phyloP scores from a whole-genome alignment of 2,329 filamentous ascomycete species.

The Alternaria sp. region DNA sequence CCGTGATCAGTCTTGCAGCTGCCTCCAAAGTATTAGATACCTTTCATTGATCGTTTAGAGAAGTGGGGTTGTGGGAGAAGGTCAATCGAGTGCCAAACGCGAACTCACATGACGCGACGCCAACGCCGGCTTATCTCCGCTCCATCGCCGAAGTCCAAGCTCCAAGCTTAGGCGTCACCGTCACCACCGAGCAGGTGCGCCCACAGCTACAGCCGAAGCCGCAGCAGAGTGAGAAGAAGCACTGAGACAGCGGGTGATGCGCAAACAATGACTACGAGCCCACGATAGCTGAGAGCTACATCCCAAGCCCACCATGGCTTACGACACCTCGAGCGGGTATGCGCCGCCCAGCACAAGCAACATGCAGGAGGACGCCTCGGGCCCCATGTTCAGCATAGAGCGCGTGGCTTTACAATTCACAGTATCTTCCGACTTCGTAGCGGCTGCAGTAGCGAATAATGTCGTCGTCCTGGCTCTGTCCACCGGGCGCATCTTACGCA shows the following conservation, averaged over 20 bases:
- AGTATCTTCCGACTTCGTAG: constrained; percentile 93
- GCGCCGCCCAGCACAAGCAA: constrained; percentile 69
- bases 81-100: background rate
- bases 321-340: constrained; percentile 75
- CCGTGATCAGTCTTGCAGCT: background rate
- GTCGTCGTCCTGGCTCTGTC: constrained; percentile 91
- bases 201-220: constrained; percentile 5
- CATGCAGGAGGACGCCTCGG: constrained; percentile 64
- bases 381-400: constrained; percentile 95
- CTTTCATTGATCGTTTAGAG: background rate
- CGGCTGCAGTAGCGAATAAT: constrained; percentile 96
- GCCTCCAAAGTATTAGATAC: background rate
- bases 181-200: constrained; percentile 3
- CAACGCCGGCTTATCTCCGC: constrained; percentile 14
- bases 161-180: constrained; percentile 13
- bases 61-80: background rate
- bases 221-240: background rate
- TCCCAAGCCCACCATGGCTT: constrained; percentile 63
- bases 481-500: constrained; percentile 89
- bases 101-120: constrained; percentile 2
- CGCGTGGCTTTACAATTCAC: constrained; percentile 92
- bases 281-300: constrained; percentile 18
- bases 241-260: constrained; percentile 15
- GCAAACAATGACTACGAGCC: constrained; percentile 20
- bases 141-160: constrained; percentile 12